Evolutionary conservation across 2,329 filamentous ascomycete species (phyloP), one percentile per base, ranked within the genome.

Genomic region (Fusarium oligoseptatum): DNA sequence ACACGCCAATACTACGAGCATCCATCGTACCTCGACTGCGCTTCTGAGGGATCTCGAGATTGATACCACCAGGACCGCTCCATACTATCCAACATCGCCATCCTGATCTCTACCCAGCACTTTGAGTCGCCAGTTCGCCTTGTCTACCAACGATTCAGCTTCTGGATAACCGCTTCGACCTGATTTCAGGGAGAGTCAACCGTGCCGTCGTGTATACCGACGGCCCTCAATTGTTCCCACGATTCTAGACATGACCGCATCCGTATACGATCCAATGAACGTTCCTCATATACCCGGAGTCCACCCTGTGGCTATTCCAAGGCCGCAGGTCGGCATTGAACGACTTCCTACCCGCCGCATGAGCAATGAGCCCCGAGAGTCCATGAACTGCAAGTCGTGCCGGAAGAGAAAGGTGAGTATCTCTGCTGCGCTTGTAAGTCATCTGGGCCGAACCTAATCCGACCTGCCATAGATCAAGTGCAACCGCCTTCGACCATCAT

Each of bases 311-410:
- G 83, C 85, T 81, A 92, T 94, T 88, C 90, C 93, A 74, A 90
- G 94, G 79, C 92, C 93, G 32, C 92, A 94, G 85, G 92, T 95
- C 79, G 92, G 93, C 81, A 96, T 96, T 82, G 93, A 95, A 84
- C 91, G 94, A 71, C 86, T 96, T 75, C 92, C 93, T 29, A 88
- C 92, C 64, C 91, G 92, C 73, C 91, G 93, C 48, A 87, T 91
- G 83, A 91, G 88, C 83, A 92, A 90, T 78, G 93, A 97, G 82
- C 94, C 93, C 45, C 91, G 93, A 79, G 95, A 97, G 86, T 94
- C 93, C 37, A 97, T 97, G 95, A 97, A 97, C 83, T 97, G 95
- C 90, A 97, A 97, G 84, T 97, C 94, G 66, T 97, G 95, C 86
- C 91, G 95, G 77, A 97, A 97, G 84, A 89, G 95, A 85, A 97